phyloP scores from a whole-genome alignment of 129 eudicot genomes.

The Chrysanthemum makinoi region DNA sequence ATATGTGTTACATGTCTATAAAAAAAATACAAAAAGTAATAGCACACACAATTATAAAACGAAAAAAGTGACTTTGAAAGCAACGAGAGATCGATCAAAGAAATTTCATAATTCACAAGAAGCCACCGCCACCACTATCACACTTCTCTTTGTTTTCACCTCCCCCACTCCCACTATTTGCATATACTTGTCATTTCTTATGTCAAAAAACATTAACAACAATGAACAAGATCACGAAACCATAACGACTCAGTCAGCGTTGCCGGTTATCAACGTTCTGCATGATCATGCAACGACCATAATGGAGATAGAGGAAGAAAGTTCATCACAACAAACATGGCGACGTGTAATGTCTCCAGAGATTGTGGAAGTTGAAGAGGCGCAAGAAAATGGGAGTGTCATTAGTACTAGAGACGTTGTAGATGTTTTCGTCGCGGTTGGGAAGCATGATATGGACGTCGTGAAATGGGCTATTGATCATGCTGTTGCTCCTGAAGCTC shows the following conservation, averaged over 20 bases:
- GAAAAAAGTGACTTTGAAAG: conserved; percentile 41
- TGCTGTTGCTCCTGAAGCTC: conserved; percentile 55
- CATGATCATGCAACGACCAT: too few species aligned
- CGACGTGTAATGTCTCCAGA: conserved; percentile 56
- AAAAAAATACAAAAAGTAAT: neutral
- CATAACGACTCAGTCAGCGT: too few species aligned
- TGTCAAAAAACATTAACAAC: conserved; percentile 30
- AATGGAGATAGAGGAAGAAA: conserved; percentile 33
- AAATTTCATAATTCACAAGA: conserved; percentile 29
- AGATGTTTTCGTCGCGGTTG: conserved; percentile 81
- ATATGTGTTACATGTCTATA: too few species aligned
- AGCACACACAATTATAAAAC: conserved; percentile 1
- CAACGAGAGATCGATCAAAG: conserved; percentile 35
- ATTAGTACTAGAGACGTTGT: conserved; percentile 21
- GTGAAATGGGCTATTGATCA: conserved; percentile 82
- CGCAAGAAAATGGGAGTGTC: conserved; percentile 30
- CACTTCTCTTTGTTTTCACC: conserved; percentile 46
- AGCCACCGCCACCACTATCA: conserved; percentile 38
- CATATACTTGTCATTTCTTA: neutral
- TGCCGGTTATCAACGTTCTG: too few species aligned
- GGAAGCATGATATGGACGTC: conserved; percentile 72
- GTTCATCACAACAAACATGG: conserved; percentile 24
- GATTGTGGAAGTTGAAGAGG: conserved; percentile 60
- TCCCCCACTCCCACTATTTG: conserved; percentile 5
- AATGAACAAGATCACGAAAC: neutral